Conservation (phyloP, 805 yeast species). For the Candida ortonii region DNA sequence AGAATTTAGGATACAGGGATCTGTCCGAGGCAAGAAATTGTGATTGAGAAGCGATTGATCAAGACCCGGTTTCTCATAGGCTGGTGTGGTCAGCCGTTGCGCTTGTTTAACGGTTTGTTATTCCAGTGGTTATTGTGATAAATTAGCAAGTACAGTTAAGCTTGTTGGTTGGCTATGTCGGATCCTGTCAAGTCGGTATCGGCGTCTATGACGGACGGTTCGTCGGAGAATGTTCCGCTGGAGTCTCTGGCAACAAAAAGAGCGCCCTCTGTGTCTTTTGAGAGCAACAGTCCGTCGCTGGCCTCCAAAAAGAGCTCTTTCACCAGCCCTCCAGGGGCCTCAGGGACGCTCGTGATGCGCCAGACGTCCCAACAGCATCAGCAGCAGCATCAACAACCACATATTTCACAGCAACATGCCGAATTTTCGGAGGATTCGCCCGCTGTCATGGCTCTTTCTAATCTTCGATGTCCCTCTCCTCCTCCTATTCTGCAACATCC, state of each 20-base stretch:
- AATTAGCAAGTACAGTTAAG: too few species aligned
- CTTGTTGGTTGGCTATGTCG: too few species aligned
- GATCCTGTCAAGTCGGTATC: too few species aligned
- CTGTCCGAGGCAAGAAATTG: too few species aligned
- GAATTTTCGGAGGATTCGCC: conserved; percentile 36
- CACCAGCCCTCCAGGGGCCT: conserved; percentile 2
- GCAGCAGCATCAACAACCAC: conserved; percentile 7
- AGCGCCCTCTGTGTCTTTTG: conserved; percentile 19
- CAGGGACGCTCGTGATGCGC: conserved; percentile 2
- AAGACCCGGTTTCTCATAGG: too few species aligned
- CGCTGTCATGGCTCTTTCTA: conserved; percentile 55
- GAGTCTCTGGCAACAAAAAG: conserved; percentile 2
- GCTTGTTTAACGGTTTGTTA: too few species aligned
- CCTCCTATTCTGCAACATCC: conserved; percentile 56
- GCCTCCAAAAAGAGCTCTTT: conserved; percentile 21
- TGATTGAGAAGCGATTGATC: too few species aligned
- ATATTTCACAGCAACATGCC: conserved; percentile 15
- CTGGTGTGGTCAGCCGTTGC: too few species aligned
- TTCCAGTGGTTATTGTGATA: too few species aligned
- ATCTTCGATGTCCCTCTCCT: conserved; percentile 66
- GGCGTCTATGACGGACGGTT: too few species aligned
- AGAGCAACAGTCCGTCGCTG: conserved; percentile 13
- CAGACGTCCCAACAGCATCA: conserved; percentile 7
- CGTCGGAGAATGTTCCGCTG: not conserved
- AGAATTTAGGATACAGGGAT: too few species aligned